phyloP scores from a whole-genome alignment of 108 stramenopile genomes.

The Nitzschia sp. region DNA sequence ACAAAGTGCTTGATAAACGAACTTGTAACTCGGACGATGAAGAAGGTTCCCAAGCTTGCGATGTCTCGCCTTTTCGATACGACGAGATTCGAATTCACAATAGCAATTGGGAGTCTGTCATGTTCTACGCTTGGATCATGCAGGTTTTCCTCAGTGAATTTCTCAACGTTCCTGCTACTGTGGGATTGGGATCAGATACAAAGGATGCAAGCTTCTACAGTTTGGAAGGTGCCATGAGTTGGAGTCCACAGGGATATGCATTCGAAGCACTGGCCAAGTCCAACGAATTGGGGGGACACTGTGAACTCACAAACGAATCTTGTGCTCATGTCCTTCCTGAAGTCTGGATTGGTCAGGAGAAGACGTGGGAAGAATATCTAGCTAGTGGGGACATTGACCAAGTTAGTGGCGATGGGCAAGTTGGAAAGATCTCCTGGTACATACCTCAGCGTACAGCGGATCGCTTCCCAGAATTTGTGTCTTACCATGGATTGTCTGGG shows the following conservation, averaged over 20 bases:
- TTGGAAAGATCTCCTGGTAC: slow-evolving; percentile 45
- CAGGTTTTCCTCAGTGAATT: slow-evolving; percentile 44
- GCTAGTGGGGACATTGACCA: slow-evolving; percentile 20
- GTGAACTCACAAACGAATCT: slow-evolving; percentile 15
- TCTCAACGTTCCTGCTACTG: slow-evolving; percentile 33
- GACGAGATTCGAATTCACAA: slow-evolving; percentile 33
- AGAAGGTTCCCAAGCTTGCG: not conserved
- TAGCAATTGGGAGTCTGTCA: slow-evolving; percentile 41
- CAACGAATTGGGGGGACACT: slow-evolving; percentile 9
- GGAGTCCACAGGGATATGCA: slow-evolving; percentile 15
- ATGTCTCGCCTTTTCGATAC: slow-evolving; percentile 20
- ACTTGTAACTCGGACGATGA: slow-evolving; percentile 28
- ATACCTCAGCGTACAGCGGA: slow-evolving; percentile 34
- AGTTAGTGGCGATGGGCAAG: slow-evolving; percentile 18
- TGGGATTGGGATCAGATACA: slow-evolving; percentile 29
- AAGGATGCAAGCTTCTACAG: slow-evolving; percentile 33
- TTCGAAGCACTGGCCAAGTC: slow-evolving; percentile 19
- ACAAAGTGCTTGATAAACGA: slow-evolving; percentile 1
- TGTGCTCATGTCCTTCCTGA: slow-evolving; percentile 33
- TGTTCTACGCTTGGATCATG: slow-evolving; percentile 39
- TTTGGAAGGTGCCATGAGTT: slow-evolving; percentile 20
- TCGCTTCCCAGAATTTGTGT: slow-evolving; percentile 22
- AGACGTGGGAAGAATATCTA: slow-evolving; percentile 1
- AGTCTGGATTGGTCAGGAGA: slow-evolving; percentile 33
- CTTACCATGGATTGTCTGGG: slow-evolving; percentile 38